Base-by-base conservation (phyloP, 2,329 filamentous ascomycete genomes). In the Diaporthe eres region DNA sequence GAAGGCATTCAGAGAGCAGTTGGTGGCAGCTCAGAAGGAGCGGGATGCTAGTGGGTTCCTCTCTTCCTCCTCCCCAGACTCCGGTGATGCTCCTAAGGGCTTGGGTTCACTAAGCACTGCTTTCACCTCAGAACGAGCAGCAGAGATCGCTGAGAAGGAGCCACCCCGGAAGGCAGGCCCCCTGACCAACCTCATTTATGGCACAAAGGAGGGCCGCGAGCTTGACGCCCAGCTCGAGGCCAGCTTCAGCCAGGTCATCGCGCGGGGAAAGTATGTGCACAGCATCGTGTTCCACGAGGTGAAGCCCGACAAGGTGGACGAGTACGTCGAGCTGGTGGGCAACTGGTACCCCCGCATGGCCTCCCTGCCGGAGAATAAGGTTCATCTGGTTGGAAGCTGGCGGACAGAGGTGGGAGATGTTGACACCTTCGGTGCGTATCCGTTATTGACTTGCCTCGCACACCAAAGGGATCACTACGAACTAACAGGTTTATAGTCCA, bases 301-400 rank as follows among this genome's bases (percentile, higher is more conserved):
- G 79, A 95, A 97, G 87, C 95, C 96, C 77, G 95, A 98, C 81
- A 97, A 95, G 86, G 94, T 98, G 63, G 95, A 98, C 78, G 96
- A 98, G 82, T 99, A 99, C 82, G 93, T 96, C 71, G 90, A 96
- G 75, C 89, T 98, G 68, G 95, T 98, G 19, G 95, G 97, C 76
- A 89, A 90, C 51, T 98, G 95, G 94, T 99, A 99, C 82, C 96
- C 97, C 12, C 92, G 91, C 82, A 95, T 98, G 90, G 97, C 97
- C 61, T 89, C 90, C 76, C 90, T 92, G 79, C 92, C 94, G 28
- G 93, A 97, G 86, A 98, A 98, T 86, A 96, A 96, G 86, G 96
- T 99, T 79, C 93, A 99, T 84, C 87, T 99, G 75, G 97, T 99
- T 8, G 97, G 97, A 81, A 98, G 96, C 88, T 99, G 97, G 97